phyloP scores from a whole-genome alignment of 2,329 filamentous ascomycete genomes.

The Diplodia intermedia region DNA sequence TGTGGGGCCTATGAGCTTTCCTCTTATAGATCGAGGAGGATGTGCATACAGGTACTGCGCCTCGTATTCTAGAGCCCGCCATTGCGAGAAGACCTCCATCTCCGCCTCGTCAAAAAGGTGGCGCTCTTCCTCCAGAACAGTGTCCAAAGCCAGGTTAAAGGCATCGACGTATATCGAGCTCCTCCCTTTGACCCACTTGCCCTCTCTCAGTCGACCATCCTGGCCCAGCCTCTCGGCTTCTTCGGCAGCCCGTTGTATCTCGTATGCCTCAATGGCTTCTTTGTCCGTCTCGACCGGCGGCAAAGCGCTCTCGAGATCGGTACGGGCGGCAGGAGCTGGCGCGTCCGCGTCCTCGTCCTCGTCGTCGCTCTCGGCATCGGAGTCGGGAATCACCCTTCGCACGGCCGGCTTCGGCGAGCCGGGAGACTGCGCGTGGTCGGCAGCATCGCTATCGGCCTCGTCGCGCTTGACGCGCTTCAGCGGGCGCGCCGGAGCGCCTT shows the following conservation, averaged over 20 bases:
- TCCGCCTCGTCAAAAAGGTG: conserved; percentile 87
- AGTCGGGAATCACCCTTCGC: conserved; percentile 48
- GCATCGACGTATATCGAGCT: conserved; percentile 97
- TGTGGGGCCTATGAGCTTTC: conserved; percentile 45
- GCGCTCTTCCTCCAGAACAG: conserved; percentile 85
- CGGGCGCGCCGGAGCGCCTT: conserved; percentile 44
- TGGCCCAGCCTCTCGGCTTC: conserved; percentile 37
- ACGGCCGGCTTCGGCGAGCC: conserved; percentile 37
- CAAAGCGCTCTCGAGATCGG: conserved; percentile 74
- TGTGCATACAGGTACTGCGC: conserved; percentile 83
- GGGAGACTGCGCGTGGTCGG: conserved; percentile 37
- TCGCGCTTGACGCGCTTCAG: conserved; percentile 52
- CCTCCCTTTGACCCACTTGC: conserved; percentile 74
- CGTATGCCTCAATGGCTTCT: conserved; percentile 80
- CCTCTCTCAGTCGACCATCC: conserved; percentile 45
- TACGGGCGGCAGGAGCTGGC: conserved; percentile 48
- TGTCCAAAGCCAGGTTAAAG: conserved; percentile 90
- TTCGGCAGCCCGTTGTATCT: conserved; percentile 68
- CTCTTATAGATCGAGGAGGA: background rate
- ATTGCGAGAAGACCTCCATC: conserved; percentile 75
- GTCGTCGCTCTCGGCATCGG: conserved; percentile 49
- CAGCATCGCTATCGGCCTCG: conserved; percentile 36
- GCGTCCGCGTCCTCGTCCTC: conserved; percentile 43
- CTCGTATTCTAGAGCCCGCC: conserved; percentile 78
- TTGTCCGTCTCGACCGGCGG: conserved; percentile 71